phyloP scores from a whole-genome alignment of 805 yeast genomes.

The Clavispora carvajalis region DNA sequence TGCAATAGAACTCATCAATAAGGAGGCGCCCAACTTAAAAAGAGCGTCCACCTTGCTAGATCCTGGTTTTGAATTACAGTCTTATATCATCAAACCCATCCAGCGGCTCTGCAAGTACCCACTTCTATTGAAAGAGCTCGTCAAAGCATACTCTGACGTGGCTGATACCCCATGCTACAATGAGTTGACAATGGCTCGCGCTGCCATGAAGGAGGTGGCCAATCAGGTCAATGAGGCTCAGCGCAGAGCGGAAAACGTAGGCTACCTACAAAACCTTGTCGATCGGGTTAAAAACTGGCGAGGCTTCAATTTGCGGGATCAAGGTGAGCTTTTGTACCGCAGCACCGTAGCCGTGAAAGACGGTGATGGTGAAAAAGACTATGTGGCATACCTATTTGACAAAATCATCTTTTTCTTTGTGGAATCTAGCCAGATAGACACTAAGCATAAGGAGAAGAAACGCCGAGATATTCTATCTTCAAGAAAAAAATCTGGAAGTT shows the following conservation, averaged over 20 bases:
- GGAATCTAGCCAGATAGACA: conserved; percentile 20
- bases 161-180: conserved; percentile 31
- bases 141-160: conserved; percentile 48
- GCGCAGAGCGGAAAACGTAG: conserved; percentile 82
- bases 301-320: conserved; percentile 71
- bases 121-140: conserved; percentile 65
- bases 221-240: conserved; percentile 88
- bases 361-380: conserved; percentile 73
- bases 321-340: conserved; percentile 79
- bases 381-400: conserved; percentile 85
- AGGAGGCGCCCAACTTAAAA: conserved; percentile 53
- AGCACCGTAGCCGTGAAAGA: conserved; percentile 69
- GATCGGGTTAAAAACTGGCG: conserved; percentile 88
- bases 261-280: conserved; percentile 58
- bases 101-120: conserved; percentile 97
- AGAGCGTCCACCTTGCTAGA: conserved; percentile 59
- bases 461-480: conserved; percentile 39
- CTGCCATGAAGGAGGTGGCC: conserved; percentile 79
- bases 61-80: conserved; percentile 84
- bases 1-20: conserved; percentile 74
- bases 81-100: conserved; percentile 87
- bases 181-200: conserved; percentile 67
- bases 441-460: conserved; percentile 28
- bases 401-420: conserved; percentile 46
- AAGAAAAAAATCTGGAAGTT: conserved; percentile 43